A percentile compares a stretch with the other conserved stretches of the same genome.
These are phyloP conservation scores for Meredithiella fracta DNA, from an alignment of 2,329 filamentous ascomycete genomes.

Conservation along the genomic window DNA sequence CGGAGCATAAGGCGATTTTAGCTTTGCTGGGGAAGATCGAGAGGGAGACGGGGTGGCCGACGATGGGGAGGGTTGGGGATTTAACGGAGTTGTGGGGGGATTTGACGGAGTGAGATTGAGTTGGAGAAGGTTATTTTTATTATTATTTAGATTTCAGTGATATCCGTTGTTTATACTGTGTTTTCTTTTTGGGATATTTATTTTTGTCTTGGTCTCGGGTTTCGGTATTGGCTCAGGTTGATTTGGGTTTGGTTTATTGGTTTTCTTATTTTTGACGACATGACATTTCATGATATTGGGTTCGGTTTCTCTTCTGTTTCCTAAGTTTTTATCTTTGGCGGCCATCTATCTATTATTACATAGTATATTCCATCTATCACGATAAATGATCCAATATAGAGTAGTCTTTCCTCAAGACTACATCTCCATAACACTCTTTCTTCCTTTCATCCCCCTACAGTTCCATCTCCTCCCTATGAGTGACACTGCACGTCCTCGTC, in stretches of 20 bases:
- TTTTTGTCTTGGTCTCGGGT: background rate
- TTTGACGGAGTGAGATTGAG: slow-evolving; percentile 16
- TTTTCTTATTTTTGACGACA: too few relatives aligned
- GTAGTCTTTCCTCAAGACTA: background rate
- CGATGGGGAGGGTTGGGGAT: slow-evolving; percentile 36
- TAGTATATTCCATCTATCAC: background rate
- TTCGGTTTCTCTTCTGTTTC: too few relatives aligned
- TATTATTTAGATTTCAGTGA: slow-evolving; percentile 1
- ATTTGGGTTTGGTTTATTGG: too few relatives aligned
- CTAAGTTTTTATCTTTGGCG: background rate
- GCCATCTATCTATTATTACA: background rate
- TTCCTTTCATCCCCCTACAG: background rate
- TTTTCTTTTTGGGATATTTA: background rate
- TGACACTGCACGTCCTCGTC: too few relatives aligned
- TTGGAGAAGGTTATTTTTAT: background rate
- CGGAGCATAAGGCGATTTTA: slow-evolving; percentile 27
- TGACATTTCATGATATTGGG: too few relatives aligned
- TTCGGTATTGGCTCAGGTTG: background rate
- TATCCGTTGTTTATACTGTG: background rate
- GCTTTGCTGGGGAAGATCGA: slow-evolving; percentile 33
- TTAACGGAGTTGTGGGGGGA: slow-evolving; percentile 35
- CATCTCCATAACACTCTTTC: background rate
- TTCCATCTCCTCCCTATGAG: too few relatives aligned
- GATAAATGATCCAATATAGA: background rate
- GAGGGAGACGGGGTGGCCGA: slow-evolving; percentile 35